Evolutionary conservation across 805 yeast genomes (phyloP).

Genomic region (Metschnikowia hibisci): DNA sequence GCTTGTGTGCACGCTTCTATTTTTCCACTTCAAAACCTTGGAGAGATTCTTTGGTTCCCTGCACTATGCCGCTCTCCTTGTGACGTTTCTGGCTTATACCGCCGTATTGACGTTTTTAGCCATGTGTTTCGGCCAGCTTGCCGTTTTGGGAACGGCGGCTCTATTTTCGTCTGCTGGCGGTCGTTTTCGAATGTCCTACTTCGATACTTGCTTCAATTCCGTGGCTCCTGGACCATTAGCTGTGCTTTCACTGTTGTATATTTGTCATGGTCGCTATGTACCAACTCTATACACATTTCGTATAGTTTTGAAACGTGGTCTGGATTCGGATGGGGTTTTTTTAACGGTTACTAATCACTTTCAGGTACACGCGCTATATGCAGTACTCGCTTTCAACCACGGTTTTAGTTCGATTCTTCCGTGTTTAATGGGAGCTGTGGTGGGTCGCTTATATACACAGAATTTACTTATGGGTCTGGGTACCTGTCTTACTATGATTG

Average conservation of each 20-base stretch:
- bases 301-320: slow-evolving; percentile 20
- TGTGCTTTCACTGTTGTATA: slow-evolving; percentile 35
- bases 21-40: slow-evolving; percentile 51
- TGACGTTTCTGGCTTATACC: slow-evolving; percentile 47
- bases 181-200: slow-evolving; percentile 15
- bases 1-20: slow-evolving; percentile 39
- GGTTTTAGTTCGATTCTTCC: slow-evolving; percentile 33
- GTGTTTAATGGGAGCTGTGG: slow-evolving; percentile 39
- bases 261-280: slow-evolving; percentile 34
- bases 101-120: slow-evolving; percentile 33
- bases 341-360: slow-evolving; percentile 34
- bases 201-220: slow-evolving; percentile 30
- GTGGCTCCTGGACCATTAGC: slow-evolving; percentile 41
- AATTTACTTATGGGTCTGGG: slow-evolving; percentile 43
- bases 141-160: slow-evolving; percentile 36
- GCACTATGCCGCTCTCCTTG: slow-evolving; percentile 46
- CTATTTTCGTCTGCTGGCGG: slow-evolving; percentile 3
- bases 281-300: slow-evolving; percentile 35
- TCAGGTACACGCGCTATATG: slow-evolving; percentile 36
- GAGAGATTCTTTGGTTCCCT: slow-evolving; percentile 58
- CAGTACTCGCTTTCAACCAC: slow-evolving; percentile 43
- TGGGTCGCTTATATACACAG: slow-evolving; percentile 42
- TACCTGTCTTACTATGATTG: neutral
- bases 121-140: slow-evolving; percentile 42
- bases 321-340: neutral